Percentiles rank a stretch among this genome's conserved stretches.
phyloP scores from a whole-genome alignment of 208 protist species.

The Leptomonas seymouri region DNA sequence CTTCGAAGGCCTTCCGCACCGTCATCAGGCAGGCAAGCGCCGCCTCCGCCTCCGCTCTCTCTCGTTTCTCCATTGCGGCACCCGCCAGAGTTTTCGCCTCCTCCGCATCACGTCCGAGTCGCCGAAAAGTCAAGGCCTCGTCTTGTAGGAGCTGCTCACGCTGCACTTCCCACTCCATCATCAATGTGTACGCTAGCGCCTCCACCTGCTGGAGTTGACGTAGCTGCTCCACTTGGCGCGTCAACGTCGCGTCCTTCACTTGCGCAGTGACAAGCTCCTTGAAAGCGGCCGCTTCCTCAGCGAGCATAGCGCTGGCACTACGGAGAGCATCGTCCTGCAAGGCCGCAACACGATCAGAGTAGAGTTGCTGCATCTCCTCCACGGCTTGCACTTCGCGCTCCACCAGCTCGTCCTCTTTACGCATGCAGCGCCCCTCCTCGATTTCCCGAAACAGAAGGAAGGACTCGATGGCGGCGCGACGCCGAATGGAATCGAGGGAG shows the following conservation, averaged over 20 bases:
- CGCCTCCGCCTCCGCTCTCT: slow-evolving; percentile 1
- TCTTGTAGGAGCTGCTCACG: slow-evolving; percentile 26
- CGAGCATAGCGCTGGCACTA: not conserved
- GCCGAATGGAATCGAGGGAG: slow-evolving; percentile 31
- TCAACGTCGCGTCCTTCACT: slow-evolving; percentile 26
- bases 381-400: slow-evolving; percentile 23
- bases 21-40: not conserved
- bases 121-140: slow-evolving; percentile 13
- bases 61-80: not conserved
- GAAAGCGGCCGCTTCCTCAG: slow-evolving; percentile 24
- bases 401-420: slow-evolving; percentile 48
- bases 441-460: slow-evolving; percentile 37
- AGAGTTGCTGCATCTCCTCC: slow-evolving; percentile 29
- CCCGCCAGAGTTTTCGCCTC: slow-evolving; percentile 13
- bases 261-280: slow-evolving; percentile 24
- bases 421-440: slow-evolving; percentile 46
- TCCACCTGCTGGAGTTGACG: slow-evolving; percentile 38
- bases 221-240: slow-evolving; percentile 34
- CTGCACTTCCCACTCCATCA: slow-evolving; percentile 34
- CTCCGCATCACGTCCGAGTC: slow-evolving; percentile 2
- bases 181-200: slow-evolving; percentile 33
- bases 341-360: slow-evolving; percentile 19
- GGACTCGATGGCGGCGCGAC: slow-evolving; percentile 31
- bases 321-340: slow-evolving; percentile 19
- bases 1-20: not conserved